These are phyloP conservation scores for Huntiella savannae DNA, from an alignment of 2,329 filamentous ascomycete species.

Conservation along the genomic window DNA sequence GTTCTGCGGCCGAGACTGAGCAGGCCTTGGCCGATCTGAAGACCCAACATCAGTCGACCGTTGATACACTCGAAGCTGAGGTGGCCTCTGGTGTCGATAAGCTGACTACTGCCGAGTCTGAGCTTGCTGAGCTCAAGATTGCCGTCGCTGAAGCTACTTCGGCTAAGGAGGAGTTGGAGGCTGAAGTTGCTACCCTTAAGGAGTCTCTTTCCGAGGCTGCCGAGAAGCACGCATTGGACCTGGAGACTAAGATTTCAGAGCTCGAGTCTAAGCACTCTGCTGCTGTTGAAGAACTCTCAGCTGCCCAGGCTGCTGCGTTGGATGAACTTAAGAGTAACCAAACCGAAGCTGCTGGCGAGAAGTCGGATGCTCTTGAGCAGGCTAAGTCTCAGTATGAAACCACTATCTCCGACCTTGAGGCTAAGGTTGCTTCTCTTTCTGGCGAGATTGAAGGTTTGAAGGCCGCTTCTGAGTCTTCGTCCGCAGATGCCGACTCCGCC, in stretches of 20 bases:
- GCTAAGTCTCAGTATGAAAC: constrained; percentile 31
- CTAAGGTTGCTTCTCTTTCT: constrained; percentile 28
- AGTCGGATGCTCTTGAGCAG: constrained; percentile 22
- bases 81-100: constrained; percentile 31
- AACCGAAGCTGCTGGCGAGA: constrained; percentile 20
- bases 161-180: constrained; percentile 29
- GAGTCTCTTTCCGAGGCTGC: constrained; percentile 31
- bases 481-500: constrained; percentile 27
- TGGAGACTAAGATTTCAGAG: constrained; percentile 23
- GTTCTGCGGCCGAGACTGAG: constrained; percentile 25
- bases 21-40: constrained; percentile 27
- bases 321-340: background rate
- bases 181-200: constrained; percentile 29
- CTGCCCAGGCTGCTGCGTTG: constrained; percentile 24
- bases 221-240: constrained; percentile 27
- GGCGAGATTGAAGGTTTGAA: constrained; percentile 34
- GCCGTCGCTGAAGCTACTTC: constrained; percentile 29
- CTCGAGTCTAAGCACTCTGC: constrained; percentile 28
- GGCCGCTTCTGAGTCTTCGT: constrained; percentile 27
- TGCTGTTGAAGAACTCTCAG: constrained; percentile 22
- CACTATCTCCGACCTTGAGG: constrained; percentile 27
- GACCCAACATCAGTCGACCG: constrained; percentile 28
- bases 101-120: constrained; percentile 30
- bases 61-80: constrained; percentile 28
- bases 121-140: constrained; percentile 30